Base-by-base conservation (phyloP, 306 rosid species). In the Benincasa hispida region DNA sequence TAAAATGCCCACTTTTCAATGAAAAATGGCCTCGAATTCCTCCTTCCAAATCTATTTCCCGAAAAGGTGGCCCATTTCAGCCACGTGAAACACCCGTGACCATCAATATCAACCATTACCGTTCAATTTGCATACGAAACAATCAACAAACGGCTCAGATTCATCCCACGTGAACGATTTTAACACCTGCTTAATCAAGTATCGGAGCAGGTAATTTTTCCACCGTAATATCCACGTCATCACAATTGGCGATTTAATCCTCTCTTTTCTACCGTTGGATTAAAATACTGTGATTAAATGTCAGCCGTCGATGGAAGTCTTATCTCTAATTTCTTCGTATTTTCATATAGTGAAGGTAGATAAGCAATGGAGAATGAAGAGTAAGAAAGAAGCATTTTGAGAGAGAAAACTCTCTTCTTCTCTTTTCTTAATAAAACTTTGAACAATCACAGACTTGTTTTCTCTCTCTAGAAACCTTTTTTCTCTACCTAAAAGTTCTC, bases 221-320 rank as follows among this genome's bases (percentile, higher is more conserved):
- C 27, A 35, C 32, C 78, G 6, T 45, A 12, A 39, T 4, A 53
- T 69, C 84, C 82, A 83, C 88, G 87, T 80, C 86, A 79, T 9
- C 87, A 56, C 18, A 78, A 85, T 81, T 78, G 45, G 82, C 72
- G 56, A 62, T 59, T 8, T 73, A 74, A 80, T 80, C 86, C 28
- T 8, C 5, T 39, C 2, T 0, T 48, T 55, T 63, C n/a, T 0
- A 68, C 85, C 90, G 90, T 90, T n/a, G 1, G 92, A 90, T 88
- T 37, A 14, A 32, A 72, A 47, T 27, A 19, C 53, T 2, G 3
- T 50, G 35, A 77, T 32, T 53, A 42, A 41, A 53, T 13, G 0
- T 19, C 10, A 51, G 6, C 88, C 87, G 83, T 88, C 24, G 74
- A 84, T 82, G 6, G 28, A 5, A 27, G 73, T 84, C 88, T 88